Evolutionary conservation across 805 yeast genomes (phyloP).

Genomic region (Vanderwaltozyma polyspora): DNA sequence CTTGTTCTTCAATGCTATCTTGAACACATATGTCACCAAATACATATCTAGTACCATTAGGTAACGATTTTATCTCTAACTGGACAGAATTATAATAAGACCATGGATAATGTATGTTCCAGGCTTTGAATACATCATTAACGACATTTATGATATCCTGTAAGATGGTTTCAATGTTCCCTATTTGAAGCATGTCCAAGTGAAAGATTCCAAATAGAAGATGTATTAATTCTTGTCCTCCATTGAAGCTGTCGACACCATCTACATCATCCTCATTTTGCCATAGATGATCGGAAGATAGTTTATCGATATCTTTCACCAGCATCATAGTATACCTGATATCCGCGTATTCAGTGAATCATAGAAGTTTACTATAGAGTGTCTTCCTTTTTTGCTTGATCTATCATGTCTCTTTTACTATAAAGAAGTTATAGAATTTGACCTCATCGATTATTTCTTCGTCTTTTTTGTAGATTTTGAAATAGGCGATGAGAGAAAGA

Average conservation of each 20-base stretch:
- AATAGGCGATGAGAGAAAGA: no score
- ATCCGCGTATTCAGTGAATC: no score
- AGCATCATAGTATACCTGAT: slow-evolving; percentile 3
- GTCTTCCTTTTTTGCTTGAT: no score
- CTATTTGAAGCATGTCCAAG: slow-evolving; percentile 11
- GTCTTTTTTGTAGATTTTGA: no score
- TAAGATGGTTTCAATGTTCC: neutral
- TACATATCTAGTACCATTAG: slow-evolving; percentile 10
- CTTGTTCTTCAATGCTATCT: slow-evolving; percentile 36
- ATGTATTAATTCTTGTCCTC: slow-evolving; percentile 12
- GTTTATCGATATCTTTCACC: slow-evolving; percentile 1
- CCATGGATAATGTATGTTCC: slow-evolving; percentile 36
- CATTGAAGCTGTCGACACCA: slow-evolving; percentile 10
- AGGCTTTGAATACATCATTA: slow-evolving; percentile 18
- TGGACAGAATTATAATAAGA: slow-evolving; percentile 19
- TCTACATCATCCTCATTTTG: slow-evolving; percentile 12
- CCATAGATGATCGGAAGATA: slow-evolving; percentile 14
- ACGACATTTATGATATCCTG: slow-evolving; percentile 1
- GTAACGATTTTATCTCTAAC: slow-evolving; percentile 11
- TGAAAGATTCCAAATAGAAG: slow-evolving; percentile 22
- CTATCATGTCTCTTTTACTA: no score
- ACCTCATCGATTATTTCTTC: no score
- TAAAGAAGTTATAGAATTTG: no score
- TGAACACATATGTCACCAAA: slow-evolving; percentile 28
- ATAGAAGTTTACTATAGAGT: no score